Evolutionary conservation across 768 basidiomycete species (phyloP).

Genomic region (Podaxis sp.): DNA sequence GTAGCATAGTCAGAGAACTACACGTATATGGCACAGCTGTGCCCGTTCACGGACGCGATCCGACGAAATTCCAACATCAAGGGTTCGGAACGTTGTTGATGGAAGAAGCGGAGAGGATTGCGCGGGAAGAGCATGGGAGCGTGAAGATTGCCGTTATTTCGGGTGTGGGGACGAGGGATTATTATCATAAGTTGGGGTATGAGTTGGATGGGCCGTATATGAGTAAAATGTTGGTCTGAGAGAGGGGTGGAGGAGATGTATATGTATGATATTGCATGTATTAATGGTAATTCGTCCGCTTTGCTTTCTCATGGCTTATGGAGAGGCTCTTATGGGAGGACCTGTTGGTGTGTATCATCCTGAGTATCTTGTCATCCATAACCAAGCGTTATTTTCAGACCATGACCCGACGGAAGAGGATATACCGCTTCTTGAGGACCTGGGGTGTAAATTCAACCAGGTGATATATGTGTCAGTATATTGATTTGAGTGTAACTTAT

Average conservation of each 20-base stretch:
- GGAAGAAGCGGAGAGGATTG: constrained; percentile 99
- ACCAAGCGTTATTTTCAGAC: too few species aligned
- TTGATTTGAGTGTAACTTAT: too few species aligned
- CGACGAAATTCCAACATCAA: constrained; percentile 98
- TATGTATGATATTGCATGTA: not conserved
- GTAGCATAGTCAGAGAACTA: constrained; percentile 92
- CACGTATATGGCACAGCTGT: constrained; percentile 99
- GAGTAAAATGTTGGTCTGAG: constrained; percentile 74
- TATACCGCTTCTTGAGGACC: too few species aligned
- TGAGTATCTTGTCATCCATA: too few species aligned
- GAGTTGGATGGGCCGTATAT: constrained; percentile 97
- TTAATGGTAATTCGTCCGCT: not conserved
- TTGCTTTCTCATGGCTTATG: not conserved
- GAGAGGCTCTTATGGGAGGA: too few species aligned
- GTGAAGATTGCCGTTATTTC: constrained; percentile 97
- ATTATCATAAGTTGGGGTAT: constrained; percentile 93
- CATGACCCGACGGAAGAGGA: too few species aligned
- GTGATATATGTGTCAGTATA: too few species aligned
- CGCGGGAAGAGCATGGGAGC: constrained; percentile 95
- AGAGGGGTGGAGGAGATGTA: not conserved
- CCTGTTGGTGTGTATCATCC: too few species aligned
- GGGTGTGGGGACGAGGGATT: constrained; percentile 95
- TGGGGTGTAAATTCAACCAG: too few species aligned
- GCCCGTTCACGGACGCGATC: constrained; percentile 94
- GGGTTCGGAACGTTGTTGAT: constrained; percentile 97